Conservation (phyloP, 495 filamentous ascomycete species). For the Podospora appendiculata region DNA sequence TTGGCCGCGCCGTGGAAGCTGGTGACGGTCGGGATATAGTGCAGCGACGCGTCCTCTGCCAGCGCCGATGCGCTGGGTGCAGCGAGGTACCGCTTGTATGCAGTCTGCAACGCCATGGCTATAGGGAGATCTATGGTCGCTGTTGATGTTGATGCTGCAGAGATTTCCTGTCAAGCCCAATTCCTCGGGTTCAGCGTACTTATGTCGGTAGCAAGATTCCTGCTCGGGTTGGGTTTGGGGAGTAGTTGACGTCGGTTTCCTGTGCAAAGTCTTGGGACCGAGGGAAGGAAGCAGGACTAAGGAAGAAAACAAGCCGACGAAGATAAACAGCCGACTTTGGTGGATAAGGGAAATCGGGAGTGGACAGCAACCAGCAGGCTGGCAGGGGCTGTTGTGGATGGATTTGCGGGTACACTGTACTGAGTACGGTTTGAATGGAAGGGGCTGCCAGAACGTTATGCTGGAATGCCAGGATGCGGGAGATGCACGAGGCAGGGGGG, state of each 20-base stretch:
- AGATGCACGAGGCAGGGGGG: background rate
- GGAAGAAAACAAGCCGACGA: background rate
- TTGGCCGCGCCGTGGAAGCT: slow-evolving; percentile 58
- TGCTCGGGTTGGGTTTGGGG: too few species aligned
- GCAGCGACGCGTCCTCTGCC: slow-evolving; percentile 62
- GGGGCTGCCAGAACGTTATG: background rate
- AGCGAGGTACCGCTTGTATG: slow-evolving; percentile 74
- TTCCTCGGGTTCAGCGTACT: background rate
- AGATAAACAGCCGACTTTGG: background rate
- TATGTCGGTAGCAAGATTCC: too few species aligned
- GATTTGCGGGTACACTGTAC: background rate
- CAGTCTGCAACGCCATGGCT: slow-evolving; percentile 25
- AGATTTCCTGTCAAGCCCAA: background rate
- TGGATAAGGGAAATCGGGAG: background rate
- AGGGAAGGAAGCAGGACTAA: background rate
- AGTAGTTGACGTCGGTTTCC: too few species aligned
- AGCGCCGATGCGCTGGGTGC: slow-evolving; percentile 58
- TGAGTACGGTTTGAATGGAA: background rate
- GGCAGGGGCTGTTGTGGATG: background rate
- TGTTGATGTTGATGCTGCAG: background rate
- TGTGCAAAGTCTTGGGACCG: too few species aligned
- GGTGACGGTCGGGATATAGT: slow-evolving; percentile 89
- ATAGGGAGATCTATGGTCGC: background rate
- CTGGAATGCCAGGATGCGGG: slow-evolving; percentile 1
- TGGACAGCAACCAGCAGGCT: background rate